Conservation (phyloP, 495 filamentous ascomycete species). For the Penicillium taxi region DNA sequence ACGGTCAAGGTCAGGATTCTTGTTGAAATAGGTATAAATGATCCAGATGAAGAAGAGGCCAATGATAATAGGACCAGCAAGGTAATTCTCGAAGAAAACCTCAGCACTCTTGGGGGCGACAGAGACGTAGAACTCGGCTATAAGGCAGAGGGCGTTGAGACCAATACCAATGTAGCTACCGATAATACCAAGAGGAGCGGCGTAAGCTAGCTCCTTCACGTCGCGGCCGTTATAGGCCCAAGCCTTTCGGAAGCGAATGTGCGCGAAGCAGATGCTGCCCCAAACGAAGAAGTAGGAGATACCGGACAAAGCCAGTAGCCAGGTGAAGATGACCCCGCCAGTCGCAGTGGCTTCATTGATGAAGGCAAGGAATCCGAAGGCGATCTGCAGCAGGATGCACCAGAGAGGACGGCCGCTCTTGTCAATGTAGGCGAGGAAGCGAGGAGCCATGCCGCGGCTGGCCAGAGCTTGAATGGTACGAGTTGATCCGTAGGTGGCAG, state of each 20-base stretch:
- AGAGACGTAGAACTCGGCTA: conserved; percentile 50
- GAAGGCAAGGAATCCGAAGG: conserved; percentile 49
- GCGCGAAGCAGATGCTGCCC: conserved; percentile 62
- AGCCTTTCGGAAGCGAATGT: conserved; percentile 65
- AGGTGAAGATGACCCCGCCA: conserved; percentile 41
- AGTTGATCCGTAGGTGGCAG: conserved; percentile 53
- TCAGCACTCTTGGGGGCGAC: conserved; percentile 40
- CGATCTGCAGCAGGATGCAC: conserved; percentile 44
- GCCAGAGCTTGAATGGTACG: conserved; percentile 58
- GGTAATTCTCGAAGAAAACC: conserved; percentile 56
- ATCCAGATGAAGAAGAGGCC: conserved; percentile 31
- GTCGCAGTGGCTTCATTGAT: conserved; percentile 37
- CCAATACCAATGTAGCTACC: conserved; percentile 60
- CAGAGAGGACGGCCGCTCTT: conserved; percentile 48
- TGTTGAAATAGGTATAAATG: conserved; percentile 17
- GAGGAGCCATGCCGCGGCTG: conserved; percentile 49
- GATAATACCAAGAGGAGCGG: conserved; percentile 54
- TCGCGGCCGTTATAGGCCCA: conserved; percentile 47
- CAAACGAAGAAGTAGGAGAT: conserved; percentile 62
- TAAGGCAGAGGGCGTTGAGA: conserved; percentile 52
- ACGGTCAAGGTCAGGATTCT: conserved; percentile 20
- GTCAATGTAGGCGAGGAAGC: conserved; percentile 49
- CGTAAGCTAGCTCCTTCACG: conserved; percentile 66
- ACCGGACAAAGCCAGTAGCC: conserved; percentile 63
- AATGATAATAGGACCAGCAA: conserved; percentile 52